Conservation (phyloP, 2,329 filamentous ascomycete species). For the Albifimbria verrucaria region DNA sequence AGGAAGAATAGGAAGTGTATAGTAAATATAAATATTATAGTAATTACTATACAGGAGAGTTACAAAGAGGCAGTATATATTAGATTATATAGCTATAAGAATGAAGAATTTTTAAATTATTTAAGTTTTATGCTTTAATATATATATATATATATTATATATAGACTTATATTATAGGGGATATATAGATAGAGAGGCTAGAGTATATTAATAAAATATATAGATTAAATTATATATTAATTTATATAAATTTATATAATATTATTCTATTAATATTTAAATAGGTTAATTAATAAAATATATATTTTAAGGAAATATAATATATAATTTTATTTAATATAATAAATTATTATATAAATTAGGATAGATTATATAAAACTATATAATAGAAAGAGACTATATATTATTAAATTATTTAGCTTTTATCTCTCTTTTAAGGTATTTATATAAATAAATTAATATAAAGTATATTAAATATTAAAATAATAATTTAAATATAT, state of each 20-base stretch:
- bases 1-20: constrained; percentile 6
- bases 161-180: too few species aligned
- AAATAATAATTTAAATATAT: too few species aligned
- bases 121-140: background rate
- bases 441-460: too few species aligned
- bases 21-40: too few species aligned
- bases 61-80: too few species aligned
- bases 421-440: background rate
- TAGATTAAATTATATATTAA: background rate
- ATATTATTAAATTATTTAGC: constrained; percentile 3
- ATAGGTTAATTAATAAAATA: constrained; percentile 3
- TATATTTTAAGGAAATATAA: constrained; percentile 1
- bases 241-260: constrained; percentile 2
- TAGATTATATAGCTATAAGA: too few species aligned
- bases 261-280: background rate
- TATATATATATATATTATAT: background rate
- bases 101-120: too few species aligned
- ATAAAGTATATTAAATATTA: too few species aligned
- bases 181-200: background rate
- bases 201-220: background rate
- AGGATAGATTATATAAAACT: background rate
- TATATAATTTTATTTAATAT: too few species aligned
- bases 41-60: too few species aligned
- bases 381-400: constrained; percentile 1
- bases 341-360: too few species aligned